phyloP scores from a whole-genome alignment of 495 filamentous ascomycete genomes.

The Aspergillus kassunensis region DNA sequence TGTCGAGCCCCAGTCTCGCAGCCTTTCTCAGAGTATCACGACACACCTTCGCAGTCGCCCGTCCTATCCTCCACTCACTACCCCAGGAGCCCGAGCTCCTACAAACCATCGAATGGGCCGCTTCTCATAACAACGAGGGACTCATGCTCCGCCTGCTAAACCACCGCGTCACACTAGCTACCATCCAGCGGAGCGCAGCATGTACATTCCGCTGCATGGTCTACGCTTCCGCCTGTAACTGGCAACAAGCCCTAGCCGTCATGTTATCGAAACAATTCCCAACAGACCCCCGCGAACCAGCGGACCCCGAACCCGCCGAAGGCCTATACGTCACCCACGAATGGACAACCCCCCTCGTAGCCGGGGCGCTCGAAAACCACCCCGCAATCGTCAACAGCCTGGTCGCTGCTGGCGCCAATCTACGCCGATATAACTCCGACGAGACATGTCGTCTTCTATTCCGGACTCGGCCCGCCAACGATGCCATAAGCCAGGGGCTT shows the following conservation, averaged over 20 bases:
- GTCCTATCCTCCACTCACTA: neutral
- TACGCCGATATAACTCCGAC: neutral
- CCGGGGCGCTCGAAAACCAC: neutral
- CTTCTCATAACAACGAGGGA: neutral
- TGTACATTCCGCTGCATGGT: too few species aligned
- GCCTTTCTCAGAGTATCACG: neutral
- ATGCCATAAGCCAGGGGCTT: neutral
- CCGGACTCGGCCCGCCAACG: neutral
- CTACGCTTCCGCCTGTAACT: too few species aligned
- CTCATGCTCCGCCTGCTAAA: neutral
- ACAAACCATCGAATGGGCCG: neutral
- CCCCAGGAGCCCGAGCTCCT: neutral
- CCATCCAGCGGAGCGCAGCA: neutral
- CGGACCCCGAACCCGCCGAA: neutral
- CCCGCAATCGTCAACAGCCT: neutral
- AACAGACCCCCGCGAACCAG: neutral
- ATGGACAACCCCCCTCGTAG: neutral
- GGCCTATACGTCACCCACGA: neutral
- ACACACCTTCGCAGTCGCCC: neutral
- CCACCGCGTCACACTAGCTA: neutral
- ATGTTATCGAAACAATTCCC: too few species aligned
- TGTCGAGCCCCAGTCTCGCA: neutral
- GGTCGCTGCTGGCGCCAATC: neutral
- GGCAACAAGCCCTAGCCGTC: neutral
- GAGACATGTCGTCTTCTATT: neutral